A percentile compares a stretch with the other conserved stretches of the same genome.
Conservation (phyloP, 2,329 filamentous ascomycete species). For the Westerdykella sp. region DNA sequence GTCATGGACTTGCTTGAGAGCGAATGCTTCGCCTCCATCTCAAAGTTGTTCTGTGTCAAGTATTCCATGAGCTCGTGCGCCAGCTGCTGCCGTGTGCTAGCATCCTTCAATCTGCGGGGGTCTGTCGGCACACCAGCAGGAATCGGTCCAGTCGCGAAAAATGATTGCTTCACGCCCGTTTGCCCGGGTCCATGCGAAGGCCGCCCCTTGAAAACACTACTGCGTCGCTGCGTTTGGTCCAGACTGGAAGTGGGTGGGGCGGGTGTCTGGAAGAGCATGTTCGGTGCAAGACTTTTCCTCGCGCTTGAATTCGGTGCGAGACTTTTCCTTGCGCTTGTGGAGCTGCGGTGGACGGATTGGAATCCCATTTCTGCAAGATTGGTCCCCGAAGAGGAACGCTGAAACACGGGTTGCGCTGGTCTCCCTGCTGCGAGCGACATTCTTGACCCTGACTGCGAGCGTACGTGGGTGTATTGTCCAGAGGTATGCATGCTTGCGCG, state of each 20-base stretch:
- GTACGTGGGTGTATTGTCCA: slow-evolving; percentile 63
- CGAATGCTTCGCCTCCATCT: slow-evolving; percentile 94
- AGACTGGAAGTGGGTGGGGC: slow-evolving; percentile 41
- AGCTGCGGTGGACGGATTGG: slow-evolving; percentile 78
- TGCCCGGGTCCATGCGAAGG: slow-evolving; percentile 61
- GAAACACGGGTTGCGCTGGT: slow-evolving; percentile 80
- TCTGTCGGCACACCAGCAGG: slow-evolving; percentile 79
- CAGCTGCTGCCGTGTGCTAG: slow-evolving; percentile 72
- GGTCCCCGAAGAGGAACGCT: slow-evolving; percentile 73
- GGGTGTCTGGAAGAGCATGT: slow-evolving; percentile 43
- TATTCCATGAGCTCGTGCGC: slow-evolving; percentile 89
- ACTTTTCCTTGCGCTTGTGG: slow-evolving; percentile 51
- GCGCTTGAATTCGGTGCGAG: slow-evolving; percentile 42
- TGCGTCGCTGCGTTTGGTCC: slow-evolving; percentile 60
- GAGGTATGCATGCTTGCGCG: slow-evolving; percentile 62
- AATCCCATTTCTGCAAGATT: slow-evolving; percentile 75
- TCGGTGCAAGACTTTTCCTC: slow-evolving; percentile 66
- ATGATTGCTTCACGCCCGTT: slow-evolving; percentile 73
- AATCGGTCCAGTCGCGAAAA: slow-evolving; percentile 83
- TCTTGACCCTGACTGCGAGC: slow-evolving; percentile 74
- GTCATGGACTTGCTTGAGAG: slow-evolving; percentile 87
- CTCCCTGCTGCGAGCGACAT: slow-evolving; percentile 76
- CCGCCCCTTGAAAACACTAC: slow-evolving; percentile 58
- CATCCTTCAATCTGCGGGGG: slow-evolving; percentile 77
- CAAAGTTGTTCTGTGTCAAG: slow-evolving; percentile 87